Conservation (phyloP, 108 stramenopile species). For the Asterionellopsis glacialis region DNA sequence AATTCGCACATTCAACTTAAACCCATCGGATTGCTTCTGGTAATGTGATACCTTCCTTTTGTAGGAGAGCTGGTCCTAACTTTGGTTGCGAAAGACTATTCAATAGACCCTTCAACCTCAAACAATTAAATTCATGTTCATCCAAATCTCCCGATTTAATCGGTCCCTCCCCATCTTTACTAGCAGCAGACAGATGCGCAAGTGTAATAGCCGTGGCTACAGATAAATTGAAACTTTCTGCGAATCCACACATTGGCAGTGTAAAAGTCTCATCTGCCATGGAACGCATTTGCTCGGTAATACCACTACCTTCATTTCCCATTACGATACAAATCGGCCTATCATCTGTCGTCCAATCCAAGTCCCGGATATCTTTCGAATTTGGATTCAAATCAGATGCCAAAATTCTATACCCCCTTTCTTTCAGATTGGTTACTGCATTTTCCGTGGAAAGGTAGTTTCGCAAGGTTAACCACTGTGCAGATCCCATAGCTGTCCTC, state of each 20-base stretch:
- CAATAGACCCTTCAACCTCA: slow-evolving; percentile 58
- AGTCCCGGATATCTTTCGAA: slow-evolving; percentile 59
- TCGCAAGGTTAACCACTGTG: slow-evolving; percentile 60
- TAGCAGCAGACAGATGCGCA: slow-evolving; percentile 68
- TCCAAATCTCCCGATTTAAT: slow-evolving; percentile 76
- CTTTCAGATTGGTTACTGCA: slow-evolving; percentile 28
- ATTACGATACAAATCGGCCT: slow-evolving; percentile 81
- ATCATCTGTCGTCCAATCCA: slow-evolving; percentile 53
- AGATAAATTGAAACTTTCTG: slow-evolving; percentile 85
- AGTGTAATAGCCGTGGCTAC: slow-evolving; percentile 83
- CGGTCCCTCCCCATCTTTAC: slow-evolving; percentile 41
- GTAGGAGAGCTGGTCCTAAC: slow-evolving; percentile 55
- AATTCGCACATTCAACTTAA: too few species aligned
- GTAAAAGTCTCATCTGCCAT: slow-evolving; percentile 75
- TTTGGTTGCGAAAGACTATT: slow-evolving; percentile 65
- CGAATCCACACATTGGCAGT: slow-evolving; percentile 87
- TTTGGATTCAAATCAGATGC: slow-evolving; percentile 69
- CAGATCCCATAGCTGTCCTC: slow-evolving; percentile 74
- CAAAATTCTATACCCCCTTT: slow-evolving; percentile 59
- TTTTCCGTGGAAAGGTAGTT: slow-evolving; percentile 20
- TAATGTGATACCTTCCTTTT: slow-evolving; percentile 45
- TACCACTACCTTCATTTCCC: slow-evolving; percentile 90
- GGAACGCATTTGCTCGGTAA: slow-evolving; percentile 53
- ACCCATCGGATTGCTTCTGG: slow-evolving; percentile 13
- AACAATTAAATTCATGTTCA: slow-evolving; percentile 54